A percentile compares a stretch with the other conserved stretches of the same genome.
These are phyloP conservation scores for Hemisphaericaspora xylanilytica DNA, from an alignment of 1,139 yeast genomes.

Conservation along the genomic window DNA sequence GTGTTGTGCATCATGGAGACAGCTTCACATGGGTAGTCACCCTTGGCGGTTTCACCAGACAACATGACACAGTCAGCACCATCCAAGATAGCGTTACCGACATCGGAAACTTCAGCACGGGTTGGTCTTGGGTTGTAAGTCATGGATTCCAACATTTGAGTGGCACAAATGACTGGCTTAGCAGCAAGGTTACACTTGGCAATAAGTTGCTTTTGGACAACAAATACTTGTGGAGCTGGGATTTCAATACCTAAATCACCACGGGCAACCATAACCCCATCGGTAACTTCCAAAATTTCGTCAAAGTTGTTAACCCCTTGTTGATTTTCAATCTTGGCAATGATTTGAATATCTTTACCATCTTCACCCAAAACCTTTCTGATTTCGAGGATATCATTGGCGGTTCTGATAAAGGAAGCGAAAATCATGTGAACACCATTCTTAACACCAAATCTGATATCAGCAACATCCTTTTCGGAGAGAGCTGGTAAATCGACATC, in stretches of 20 bases:
- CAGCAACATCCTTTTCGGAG: conserved; percentile 92
- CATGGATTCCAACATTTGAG: conserved; percentile 99
- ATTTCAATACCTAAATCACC: conserved; percentile 99
- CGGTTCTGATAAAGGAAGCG: conserved; percentile 97
- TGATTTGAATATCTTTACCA: conserved; percentile 93
- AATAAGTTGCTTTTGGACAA: conserved; percentile 97
- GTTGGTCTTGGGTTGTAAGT: conserved; percentile 99
- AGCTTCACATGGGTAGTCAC: conserved; percentile 96
- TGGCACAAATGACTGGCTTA: conserved; percentile 99
- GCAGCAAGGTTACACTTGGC: conserved; percentile 99
- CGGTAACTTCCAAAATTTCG: conserved; percentile 89
- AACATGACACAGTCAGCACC: conserved; percentile 99
- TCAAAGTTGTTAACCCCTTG: conserved; percentile 99
- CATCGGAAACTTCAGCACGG: conserved; percentile 99
- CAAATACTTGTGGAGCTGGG: conserved; percentile 98
- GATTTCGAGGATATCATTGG: conserved; percentile 82
- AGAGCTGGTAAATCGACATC: conserved; percentile 98
- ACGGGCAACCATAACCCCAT: conserved; percentile 99
- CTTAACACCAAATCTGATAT: conserved; percentile 91
- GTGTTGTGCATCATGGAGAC: conserved; percentile 99
- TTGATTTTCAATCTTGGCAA: conserved; percentile 97
- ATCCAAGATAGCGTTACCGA: conserved; percentile 97
- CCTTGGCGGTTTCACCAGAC: conserved; percentile 99
- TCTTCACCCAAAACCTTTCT: conserved; percentile 95
- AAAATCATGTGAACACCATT: conserved; percentile 97